phyloP scores from a whole-genome alignment of 768 basidiomycete species.

The Roridomyces roridus region DNA sequence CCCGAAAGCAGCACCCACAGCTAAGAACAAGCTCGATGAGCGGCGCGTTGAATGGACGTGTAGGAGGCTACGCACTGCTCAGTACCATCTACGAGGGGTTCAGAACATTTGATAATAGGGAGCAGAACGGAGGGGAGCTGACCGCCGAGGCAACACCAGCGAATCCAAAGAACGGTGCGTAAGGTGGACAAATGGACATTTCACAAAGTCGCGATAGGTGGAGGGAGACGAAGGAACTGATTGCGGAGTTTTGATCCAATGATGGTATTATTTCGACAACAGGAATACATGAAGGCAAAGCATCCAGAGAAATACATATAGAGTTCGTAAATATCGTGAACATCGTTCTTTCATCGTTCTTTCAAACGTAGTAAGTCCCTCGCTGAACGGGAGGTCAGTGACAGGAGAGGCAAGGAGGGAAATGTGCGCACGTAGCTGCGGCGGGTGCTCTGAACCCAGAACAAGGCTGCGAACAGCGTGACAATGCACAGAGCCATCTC shows the following conservation, averaged over 20 bases:
- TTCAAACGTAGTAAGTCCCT: slow-evolving; percentile 22
- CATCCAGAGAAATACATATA: too few relatives aligned
- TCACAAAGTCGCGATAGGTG: slow-evolving; percentile 11
- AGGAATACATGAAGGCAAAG: too few relatives aligned
- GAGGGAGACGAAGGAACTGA: neutral
- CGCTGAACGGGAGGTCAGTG: slow-evolving; percentile 4
- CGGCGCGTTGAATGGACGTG: slow-evolving; percentile 7
- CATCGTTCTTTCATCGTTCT: neutral
- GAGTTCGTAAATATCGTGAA: neutral
- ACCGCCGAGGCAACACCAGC: slow-evolving; percentile 95
- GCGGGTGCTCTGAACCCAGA: slow-evolving; percentile 51
- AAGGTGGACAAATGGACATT: slow-evolving; percentile 85
- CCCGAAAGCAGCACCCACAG: slow-evolving; percentile 94
- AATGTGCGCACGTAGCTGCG: slow-evolving; percentile 43
- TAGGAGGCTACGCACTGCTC: slow-evolving; percentile 71
- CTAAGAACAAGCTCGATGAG: slow-evolving; percentile 42
- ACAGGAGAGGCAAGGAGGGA: neutral
- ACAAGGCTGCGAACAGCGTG: slow-evolving; percentile 49
- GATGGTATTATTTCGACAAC: too few relatives aligned
- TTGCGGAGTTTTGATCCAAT: neutral
- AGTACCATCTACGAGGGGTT: slow-evolving; percentile 80
- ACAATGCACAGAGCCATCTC: slow-evolving; percentile 54
- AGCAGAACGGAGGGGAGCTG: slow-evolving; percentile 35
- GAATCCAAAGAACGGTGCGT: slow-evolving; percentile 98
- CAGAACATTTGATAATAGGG: slow-evolving; percentile 10